Conservation (phyloP, 768 basidiomycete genomes). For the Leccinellum albellum region DNA sequence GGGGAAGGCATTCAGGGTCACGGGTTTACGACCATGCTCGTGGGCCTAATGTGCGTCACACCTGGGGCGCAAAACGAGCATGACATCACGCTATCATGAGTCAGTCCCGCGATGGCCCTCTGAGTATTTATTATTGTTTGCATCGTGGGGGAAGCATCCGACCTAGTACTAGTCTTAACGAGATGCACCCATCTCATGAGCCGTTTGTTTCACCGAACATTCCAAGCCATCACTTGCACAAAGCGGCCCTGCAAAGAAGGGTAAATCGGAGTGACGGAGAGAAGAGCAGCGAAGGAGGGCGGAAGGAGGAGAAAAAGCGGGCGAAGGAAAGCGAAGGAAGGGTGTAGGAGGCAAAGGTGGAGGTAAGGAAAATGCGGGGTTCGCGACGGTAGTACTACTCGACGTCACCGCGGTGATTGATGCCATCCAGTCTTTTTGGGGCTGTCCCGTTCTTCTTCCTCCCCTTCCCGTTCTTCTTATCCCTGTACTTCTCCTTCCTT, state of each 20-base stretch:
- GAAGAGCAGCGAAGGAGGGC: neutral
- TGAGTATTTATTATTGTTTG: neutral
- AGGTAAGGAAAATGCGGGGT: neutral
- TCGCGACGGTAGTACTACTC: neutral
- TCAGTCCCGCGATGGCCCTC: neutral
- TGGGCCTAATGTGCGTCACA: neutral
- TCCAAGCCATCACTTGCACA: neutral
- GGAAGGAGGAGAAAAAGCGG: neutral
- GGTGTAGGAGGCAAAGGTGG: neutral
- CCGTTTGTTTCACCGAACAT: neutral
- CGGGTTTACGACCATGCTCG: constrained; percentile 1
- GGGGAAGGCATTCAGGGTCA: constrained; percentile 7
- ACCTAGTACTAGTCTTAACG: neutral
- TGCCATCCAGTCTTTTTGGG: neutral
- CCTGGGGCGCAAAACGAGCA: neutral
- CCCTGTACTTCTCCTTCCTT: neutral
- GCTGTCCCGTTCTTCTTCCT: neutral
- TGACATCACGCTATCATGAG: neutral
- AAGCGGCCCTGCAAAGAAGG: neutral
- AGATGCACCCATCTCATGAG: neutral
- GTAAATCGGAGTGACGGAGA: neutral
- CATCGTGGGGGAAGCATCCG: neutral
- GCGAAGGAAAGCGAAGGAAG: neutral
- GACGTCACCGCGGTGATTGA: neutral
- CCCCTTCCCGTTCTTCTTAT: neutral